Base-by-base conservation (phyloP, 108 stramenopile species). In the Skeletonema tropicum region DNA sequence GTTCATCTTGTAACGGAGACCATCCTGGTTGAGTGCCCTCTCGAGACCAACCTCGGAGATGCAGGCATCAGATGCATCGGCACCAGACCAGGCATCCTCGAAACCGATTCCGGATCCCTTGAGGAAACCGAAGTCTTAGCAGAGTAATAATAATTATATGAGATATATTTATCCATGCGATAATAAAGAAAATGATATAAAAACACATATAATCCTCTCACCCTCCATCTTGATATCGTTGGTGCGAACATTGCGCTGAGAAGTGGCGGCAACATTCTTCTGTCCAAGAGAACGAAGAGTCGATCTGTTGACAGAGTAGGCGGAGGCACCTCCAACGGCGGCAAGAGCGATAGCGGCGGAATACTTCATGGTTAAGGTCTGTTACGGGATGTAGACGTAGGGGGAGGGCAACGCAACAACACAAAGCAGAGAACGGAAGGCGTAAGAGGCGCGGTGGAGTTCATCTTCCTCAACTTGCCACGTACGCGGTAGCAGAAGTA, bases 1-100 rank as follows among this genome's bases (percentile, higher is more conserved):
- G 88, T 92, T 95, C 88, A 95, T 80, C 19, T 81, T 84, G 94
- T 91, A 95, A 46, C 94, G 90, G 70, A 95, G 90, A 45, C 94
- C 94, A 60, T 95, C 91, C 76, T 90, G 79, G 86, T 90, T 90
- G 75, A 92, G 82, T 32, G 80, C 61, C 26, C 83, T 88, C 68
- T 92, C 94, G 32, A 95, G 64, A n/a, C 79, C 92, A 19, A 85
- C 87, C 55, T 95, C 94, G 29, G 89, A 91, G 70, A 95, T 92
- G 65, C 78, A 78, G n/a, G 70, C 82, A 60, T 80, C 68, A 5
- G 42, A 45, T 30, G 66, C 71, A 65, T 85, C 90, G 35, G 73
- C 74, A 26, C 89, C 88, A 11, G 31, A 80, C 94, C 94, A 94
- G 10, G 82, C 64, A 58, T 94, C 94, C 52, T 92, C 94, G 61